phyloP scores from a whole-genome alignment of 164 flowering plant species.

The Aristolochia contorta region DNA sequence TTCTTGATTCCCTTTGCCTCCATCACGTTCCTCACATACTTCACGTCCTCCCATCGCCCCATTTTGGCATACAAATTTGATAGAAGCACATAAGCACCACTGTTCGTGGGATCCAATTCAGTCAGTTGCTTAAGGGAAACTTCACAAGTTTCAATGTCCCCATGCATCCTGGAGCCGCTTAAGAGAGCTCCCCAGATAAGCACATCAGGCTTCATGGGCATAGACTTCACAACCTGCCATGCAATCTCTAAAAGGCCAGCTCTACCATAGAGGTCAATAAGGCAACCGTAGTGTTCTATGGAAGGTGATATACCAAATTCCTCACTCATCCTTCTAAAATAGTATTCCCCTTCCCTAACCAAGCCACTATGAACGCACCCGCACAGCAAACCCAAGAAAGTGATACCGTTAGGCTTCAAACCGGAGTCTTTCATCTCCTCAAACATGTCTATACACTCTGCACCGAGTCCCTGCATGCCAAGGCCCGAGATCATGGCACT shows the following conservation, averaged over 20 bases:
- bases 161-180: constrained; percentile 25
- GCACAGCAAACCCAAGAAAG: constrained; percentile 26
- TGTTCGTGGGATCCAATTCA: constrained; percentile 23
- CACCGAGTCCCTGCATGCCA: constrained; percentile 25
- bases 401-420: constrained; percentile 23
- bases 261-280: constrained; percentile 31
- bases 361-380: constrained; percentile 36
- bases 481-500: constrained; percentile 29
- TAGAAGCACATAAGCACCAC: constrained; percentile 32
- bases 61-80: constrained; percentile 36
- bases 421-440: constrained; percentile 17
- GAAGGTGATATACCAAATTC: constrained; percentile 21
- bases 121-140: constrained; percentile 19
- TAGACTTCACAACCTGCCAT: constrained; percentile 15
- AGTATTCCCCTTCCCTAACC: constrained; percentile 26
- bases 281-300: constrained; percentile 36
- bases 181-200: constrained; percentile 39
- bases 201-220: constrained; percentile 41
- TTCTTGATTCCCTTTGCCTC: constrained; percentile 20
- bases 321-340: constrained; percentile 24
- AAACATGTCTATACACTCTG: constrained; percentile 21
- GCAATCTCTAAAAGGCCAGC: constrained; percentile 30
- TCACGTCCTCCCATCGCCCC: constrained; percentile 24
- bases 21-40: constrained; percentile 27
- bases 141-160: constrained; percentile 26